Evolutionary conservation across 2,329 filamentous ascomycete genomes (phyloP).

Genomic region (Colletotrichum nymphaeae): DNA sequence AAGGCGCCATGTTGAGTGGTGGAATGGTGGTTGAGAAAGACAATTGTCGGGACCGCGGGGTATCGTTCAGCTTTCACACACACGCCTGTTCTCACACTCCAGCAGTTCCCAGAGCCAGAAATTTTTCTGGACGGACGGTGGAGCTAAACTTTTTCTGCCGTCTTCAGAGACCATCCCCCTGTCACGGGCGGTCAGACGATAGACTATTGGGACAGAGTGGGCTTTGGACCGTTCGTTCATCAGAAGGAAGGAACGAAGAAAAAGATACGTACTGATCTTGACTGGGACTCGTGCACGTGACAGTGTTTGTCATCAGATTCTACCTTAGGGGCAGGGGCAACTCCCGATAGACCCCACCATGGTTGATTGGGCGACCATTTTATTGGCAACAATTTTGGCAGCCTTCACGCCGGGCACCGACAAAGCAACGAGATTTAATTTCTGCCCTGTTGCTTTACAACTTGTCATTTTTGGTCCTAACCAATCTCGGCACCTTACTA

Average conservation of each 20-base stretch:
- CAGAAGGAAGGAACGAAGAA: background rate
- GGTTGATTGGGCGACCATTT: conserved; percentile 54
- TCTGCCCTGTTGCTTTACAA: conserved; percentile 34
- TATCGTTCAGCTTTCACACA: conserved; percentile 21
- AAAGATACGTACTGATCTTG: background rate
- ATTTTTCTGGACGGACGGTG: conserved; percentile 33
- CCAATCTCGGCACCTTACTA: conserved; percentile 15
- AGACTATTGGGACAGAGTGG: background rate
- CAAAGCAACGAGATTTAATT: conserved; percentile 41
- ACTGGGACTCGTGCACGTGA: background rate
- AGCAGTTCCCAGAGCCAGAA: conserved; percentile 32
- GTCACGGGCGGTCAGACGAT: background rate
- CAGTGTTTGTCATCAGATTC: background rate
- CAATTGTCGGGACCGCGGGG: conserved; percentile 18
- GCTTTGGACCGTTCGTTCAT: background rate
- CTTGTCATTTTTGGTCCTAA: conserved; percentile 26
- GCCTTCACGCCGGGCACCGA: conserved; percentile 37
- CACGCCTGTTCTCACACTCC: conserved; percentile 5
- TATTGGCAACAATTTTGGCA: conserved; percentile 38
- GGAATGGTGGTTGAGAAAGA: background rate
- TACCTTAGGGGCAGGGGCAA: conserved; percentile 3
- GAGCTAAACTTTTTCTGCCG: conserved; percentile 36
- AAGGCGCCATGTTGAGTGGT: conserved; percentile 55
- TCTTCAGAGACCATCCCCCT: background rate
- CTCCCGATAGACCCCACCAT: conserved; percentile 41